Evolutionary conservation across 2,329 filamentous ascomycete species (phyloP).

Genomic region (Aureobasidium sp.): DNA sequence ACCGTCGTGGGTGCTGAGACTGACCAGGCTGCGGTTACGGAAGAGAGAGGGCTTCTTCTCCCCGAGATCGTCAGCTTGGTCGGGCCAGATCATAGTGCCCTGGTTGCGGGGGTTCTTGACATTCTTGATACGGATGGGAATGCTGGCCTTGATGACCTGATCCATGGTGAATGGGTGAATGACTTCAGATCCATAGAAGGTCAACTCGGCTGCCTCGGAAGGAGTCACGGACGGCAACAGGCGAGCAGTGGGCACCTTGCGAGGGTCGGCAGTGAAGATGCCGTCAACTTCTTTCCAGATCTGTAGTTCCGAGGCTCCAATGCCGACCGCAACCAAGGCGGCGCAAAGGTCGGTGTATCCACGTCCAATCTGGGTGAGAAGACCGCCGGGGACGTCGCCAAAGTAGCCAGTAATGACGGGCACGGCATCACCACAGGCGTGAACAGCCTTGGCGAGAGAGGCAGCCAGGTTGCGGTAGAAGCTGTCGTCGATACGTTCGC

Average conservation of each 20-base stretch:
- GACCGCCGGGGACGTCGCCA: slow-evolving; percentile 80
- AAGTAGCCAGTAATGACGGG: slow-evolving; percentile 77
- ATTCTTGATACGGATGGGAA: slow-evolving; percentile 85
- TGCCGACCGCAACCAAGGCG: slow-evolving; percentile 79
- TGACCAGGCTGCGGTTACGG: slow-evolving; percentile 40
- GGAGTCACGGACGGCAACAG: slow-evolving; percentile 86
- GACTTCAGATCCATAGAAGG: slow-evolving; percentile 69
- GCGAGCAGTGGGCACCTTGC: slow-evolving; percentile 86
- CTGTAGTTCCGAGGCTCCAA: slow-evolving; percentile 83
- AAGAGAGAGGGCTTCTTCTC: slow-evolving; percentile 42
- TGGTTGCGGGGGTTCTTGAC: slow-evolving; percentile 76
- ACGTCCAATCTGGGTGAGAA: slow-evolving; percentile 85
- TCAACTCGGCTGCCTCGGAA: slow-evolving; percentile 90
- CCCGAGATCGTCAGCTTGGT: slow-evolving; percentile 51
- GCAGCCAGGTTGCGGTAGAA: slow-evolving; percentile 41
- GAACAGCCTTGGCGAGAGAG: slow-evolving; percentile 37
- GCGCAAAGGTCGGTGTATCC: slow-evolving; percentile 97
- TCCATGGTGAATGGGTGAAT: slow-evolving; percentile 99
- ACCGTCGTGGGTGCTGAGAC: slow-evolving; percentile 32
- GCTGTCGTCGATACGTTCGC: slow-evolving; percentile 37
- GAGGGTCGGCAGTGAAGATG: slow-evolving; percentile 80
- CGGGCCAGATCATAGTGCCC: slow-evolving; percentile 78
- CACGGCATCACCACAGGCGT: slow-evolving; percentile 37
- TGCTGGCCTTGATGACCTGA: slow-evolving; percentile 70
- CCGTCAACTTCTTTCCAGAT: slow-evolving; percentile 99